Base-by-base conservation (phyloP, 2,329 filamentous ascomycete species). In the Aspergillus bombycis region DNA sequence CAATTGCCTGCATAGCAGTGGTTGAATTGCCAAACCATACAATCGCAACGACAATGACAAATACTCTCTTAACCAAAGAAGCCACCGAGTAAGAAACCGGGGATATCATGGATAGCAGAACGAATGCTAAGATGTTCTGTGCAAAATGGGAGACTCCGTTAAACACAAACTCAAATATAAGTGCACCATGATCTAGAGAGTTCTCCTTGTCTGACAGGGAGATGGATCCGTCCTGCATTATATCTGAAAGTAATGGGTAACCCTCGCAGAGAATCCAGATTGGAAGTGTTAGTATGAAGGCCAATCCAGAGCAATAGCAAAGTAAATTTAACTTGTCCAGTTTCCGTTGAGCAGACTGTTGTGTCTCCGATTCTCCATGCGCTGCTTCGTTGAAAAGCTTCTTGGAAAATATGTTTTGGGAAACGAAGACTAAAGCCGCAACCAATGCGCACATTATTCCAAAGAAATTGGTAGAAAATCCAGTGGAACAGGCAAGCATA, bases 391-490 rank as follows among this genome's bases (percentile, higher is more conserved):
- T 99, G 83, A 99, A 99, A 11, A 99, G 88, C 68, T 93, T 92
- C 80, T 99, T 99, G 23, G 94, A 98, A 69, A 97, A 96, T 62
- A 99, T 99, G 75, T 99, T 99, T 75, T 99, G 95, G 0, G 93
- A 95, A 41, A 99, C 95, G 74, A 99, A 99, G 68, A 98, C 91
- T 61, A 98, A 83, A 9, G 95, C 93, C n/a, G 93, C 94, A 38
- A 92, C 82, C 43, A 99, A 89, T 4, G 95, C 94, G 72, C 94
- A 94, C 12, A 94, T 72, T 21, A 99, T 91, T n/a, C 95, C 95
- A 58, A 95, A 85, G 66, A 97, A 86, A 74, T 99, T 94, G 34
- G 92, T 94, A 26, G 88, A 90, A 71, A 96, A 94, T 73, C 93
- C 93, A 14, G 94, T 92, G 1, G 94, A 97, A 78, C 95, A 99